Evolutionary conservation across 2,329 filamentous ascomycete genomes (phyloP).

Genomic region (Aureobasidium sp.): DNA sequence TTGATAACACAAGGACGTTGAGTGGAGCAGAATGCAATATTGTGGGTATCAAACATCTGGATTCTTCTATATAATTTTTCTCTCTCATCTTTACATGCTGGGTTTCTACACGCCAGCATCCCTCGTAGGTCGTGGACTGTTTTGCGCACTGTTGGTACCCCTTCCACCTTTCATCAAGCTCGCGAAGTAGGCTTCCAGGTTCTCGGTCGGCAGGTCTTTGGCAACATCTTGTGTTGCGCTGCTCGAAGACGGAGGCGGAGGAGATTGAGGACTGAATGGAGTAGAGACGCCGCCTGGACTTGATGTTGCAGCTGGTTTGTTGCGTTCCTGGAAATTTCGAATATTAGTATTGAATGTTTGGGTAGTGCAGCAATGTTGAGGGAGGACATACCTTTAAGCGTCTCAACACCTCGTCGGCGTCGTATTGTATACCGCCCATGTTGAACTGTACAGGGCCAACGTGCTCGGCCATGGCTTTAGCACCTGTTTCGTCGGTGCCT

Average conservation of each 20-base stretch:
- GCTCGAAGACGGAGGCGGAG: constrained; percentile 16
- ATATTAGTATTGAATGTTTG: neutral
- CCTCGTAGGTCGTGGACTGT: constrained; percentile 13
- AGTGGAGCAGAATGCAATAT: neutral
- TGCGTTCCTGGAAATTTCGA: constrained; percentile 1
- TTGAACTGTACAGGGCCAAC: constrained; percentile 97
- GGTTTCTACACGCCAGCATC: neutral
- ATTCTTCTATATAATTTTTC: neutral
- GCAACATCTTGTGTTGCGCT: constrained; percentile 28
- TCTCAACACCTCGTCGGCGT: constrained; percentile 88
- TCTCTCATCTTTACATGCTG: neutral
- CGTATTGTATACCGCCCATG: constrained; percentile 85
- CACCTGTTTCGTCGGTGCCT: constrained; percentile 22
- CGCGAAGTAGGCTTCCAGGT: constrained; percentile 51
- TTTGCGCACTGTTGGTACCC: constrained; percentile 13
- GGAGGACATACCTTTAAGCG: constrained; percentile 58
- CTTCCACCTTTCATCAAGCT: constrained; percentile 44
- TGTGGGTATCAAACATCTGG: neutral
- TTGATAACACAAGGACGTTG: too few relatives aligned
- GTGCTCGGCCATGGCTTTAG: constrained; percentile 56
- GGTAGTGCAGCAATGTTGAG: neutral
- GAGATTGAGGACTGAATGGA: constrained; percentile 14
- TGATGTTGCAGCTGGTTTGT: constrained; percentile 30
- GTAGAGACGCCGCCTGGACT: constrained; percentile 15
- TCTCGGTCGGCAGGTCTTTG: constrained; percentile 46